Conservation (phyloP, 1,139 yeast species). For the Arxiozyma bovina region DNA sequence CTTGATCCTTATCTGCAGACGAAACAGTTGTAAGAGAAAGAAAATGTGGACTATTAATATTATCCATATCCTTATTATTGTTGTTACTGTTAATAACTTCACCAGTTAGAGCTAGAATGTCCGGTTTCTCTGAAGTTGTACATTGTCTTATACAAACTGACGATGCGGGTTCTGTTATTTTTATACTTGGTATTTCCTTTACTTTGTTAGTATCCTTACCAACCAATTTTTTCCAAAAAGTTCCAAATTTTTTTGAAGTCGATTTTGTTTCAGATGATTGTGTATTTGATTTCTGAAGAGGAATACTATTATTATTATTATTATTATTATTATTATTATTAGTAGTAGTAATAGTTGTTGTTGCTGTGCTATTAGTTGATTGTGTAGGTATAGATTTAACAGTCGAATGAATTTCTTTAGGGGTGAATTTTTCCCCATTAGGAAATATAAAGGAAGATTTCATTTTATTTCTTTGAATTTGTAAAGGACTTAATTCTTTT, state of each 20-base stretch:
- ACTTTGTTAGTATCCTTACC: not conserved
- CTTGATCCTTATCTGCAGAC: not conserved
- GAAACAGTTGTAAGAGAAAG: not conserved
- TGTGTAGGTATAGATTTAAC: not conserved
- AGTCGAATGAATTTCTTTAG: constrained; percentile 10
- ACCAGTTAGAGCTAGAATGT: not conserved
- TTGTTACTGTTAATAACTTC: not conserved
- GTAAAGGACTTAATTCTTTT: constrained; percentile 21
- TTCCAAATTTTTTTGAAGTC: constrained; percentile 6
- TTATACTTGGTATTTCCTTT: not conserved
- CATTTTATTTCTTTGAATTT: constrained; percentile 26
- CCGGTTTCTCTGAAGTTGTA: not conserved
- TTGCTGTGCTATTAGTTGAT: not conserved
- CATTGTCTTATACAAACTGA: not conserved
- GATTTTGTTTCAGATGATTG: constrained; percentile 3
- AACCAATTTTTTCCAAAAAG: constrained; percentile 12
- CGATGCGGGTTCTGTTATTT: not conserved
- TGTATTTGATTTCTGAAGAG: not conserved
- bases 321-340: no score
- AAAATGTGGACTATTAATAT: not conserved
- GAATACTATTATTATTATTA: not conserved
- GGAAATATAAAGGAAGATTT: constrained; percentile 24
- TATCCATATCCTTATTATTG: not conserved
- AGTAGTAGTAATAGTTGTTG: not conserved
- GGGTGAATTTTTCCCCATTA: constrained; percentile 30